A percentile compares a stretch with the other conserved stretches of the same genome.
phyloP scores from a whole-genome alignment of 176 grass and related monocot species.

The Phyllostachys edulis region DNA sequence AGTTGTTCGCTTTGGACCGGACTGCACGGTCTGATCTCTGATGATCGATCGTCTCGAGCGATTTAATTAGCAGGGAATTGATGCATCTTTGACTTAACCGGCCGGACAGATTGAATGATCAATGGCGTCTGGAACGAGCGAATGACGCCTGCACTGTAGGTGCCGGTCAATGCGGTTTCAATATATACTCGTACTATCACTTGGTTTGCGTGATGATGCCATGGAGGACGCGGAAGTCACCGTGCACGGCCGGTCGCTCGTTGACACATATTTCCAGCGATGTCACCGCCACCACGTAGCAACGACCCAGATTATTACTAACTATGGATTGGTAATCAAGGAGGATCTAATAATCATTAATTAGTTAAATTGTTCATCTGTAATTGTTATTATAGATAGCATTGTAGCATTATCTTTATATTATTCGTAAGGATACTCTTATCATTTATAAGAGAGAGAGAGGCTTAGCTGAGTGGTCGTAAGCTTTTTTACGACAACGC shows the following conservation, averaged over 20 bases:
- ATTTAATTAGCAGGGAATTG: neutral
- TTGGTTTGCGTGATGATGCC: neutral
- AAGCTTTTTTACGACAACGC: too few species aligned
- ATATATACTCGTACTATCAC: neutral
- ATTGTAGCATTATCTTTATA: too few species aligned
- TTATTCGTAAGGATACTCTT: too few species aligned
- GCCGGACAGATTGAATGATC: neutral
- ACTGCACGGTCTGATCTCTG: neutral
- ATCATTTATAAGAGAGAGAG: too few species aligned
- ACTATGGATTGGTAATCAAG: too few species aligned
- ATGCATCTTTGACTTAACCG: neutral
- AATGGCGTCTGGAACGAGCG: neutral
- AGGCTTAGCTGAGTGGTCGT: too few species aligned
- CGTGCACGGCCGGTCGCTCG: neutral
- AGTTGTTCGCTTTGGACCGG: neutral
- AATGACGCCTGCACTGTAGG: neutral
- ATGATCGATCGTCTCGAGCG: neutral
- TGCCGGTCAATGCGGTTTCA: neutral
- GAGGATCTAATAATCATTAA: too few species aligned
- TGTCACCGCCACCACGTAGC: slow-evolving; percentile 21
- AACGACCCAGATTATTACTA: neutral
- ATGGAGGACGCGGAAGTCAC: slow-evolving; percentile 4
- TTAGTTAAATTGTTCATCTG: too few species aligned
- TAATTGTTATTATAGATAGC: too few species aligned
- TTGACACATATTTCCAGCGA: slow-evolving; percentile 19